These are phyloP conservation scores for Pythium insidiosum DNA, from an alignment of 352 stramenopile genomes.

Conservation along the genomic window DNA sequence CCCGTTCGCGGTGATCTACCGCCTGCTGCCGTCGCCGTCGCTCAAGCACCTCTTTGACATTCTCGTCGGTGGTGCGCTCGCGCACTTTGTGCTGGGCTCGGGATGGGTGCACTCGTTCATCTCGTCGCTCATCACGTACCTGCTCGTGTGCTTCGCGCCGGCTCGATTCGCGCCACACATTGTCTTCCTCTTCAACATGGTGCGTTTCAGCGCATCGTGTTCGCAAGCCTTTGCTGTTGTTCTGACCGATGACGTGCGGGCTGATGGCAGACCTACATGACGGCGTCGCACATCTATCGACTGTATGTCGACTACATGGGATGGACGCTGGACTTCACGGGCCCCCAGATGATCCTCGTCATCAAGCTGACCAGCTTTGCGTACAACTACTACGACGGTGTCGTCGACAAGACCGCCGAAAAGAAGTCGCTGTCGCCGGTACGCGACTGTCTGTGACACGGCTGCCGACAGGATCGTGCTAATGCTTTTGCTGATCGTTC, in stretches of 20 bases:
- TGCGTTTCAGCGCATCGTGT: not conserved
- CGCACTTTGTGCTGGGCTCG: constrained; percentile 90
- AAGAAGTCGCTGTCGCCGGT: constrained; percentile 21
- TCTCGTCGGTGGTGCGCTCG: constrained; percentile 86
- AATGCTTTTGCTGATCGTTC: not conserved
- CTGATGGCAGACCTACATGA: constrained; percentile 61
- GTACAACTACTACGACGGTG: constrained; percentile 95
- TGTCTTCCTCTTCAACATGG: constrained; percentile 91
- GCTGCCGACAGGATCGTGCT: not conserved
- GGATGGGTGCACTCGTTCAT: constrained; percentile 95
- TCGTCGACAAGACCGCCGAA: constrained; percentile 19
- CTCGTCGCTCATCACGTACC: constrained; percentile 87
- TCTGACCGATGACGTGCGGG: not conserved
- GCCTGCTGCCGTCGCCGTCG: constrained; percentile 61
- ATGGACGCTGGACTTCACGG: constrained; percentile 83
- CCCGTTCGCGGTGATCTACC: constrained; percentile 88
- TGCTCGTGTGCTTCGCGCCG: constrained; percentile 44
- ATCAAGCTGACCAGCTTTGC: constrained; percentile 97
- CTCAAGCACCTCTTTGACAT: constrained; percentile 91
- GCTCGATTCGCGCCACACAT: constrained; percentile 53
- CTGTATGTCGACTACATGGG: constrained; percentile 95
- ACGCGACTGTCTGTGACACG: not conserved
- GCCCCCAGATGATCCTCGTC: constrained; percentile 90
- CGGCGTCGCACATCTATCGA: constrained; percentile 91
- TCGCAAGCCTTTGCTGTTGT: not conserved